A percentile compares a stretch with the other conserved stretches of the same genome.
These are phyloP conservation scores for Tricladium varicosporioides DNA, from an alignment of 2,329 filamentous ascomycete genomes.

Conservation along the genomic window DNA sequence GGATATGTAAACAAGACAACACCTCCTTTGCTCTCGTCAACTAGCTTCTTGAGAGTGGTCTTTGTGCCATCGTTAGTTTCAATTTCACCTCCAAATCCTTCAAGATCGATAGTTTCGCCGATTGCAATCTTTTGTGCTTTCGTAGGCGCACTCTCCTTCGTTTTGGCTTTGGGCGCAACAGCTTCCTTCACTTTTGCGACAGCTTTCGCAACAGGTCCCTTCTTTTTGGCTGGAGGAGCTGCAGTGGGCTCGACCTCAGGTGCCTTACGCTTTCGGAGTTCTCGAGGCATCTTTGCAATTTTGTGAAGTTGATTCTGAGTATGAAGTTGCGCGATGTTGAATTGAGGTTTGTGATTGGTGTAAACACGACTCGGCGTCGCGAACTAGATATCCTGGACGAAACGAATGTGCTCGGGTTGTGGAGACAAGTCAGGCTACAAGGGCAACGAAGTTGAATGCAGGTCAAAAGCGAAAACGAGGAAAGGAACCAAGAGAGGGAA, in stretches of 20 bases:
- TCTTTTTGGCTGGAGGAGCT: slow-evolving; percentile 48
- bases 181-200: slow-evolving; percentile 23
- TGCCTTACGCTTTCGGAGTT: slow-evolving; percentile 61
- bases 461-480: not conserved
- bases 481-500: not conserved
- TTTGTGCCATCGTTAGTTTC: slow-evolving; percentile 81
- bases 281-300: slow-evolving; percentile 49
- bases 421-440: not conserved
- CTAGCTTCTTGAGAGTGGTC: slow-evolving; percentile 75
- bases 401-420: not conserved
- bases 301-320: slow-evolving; percentile 7
- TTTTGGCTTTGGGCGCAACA: slow-evolving; percentile 29
- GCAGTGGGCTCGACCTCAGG: slow-evolving; percentile 44
- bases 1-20: slow-evolving; percentile 96
- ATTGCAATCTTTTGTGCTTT: slow-evolving; percentile 41
- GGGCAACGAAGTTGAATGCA: not conserved
- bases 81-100: slow-evolving; percentile 67
- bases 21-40: slow-evolving; percentile 79
- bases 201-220: slow-evolving; percentile 38
- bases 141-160: slow-evolving; percentile 25
- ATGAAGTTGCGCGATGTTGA: slow-evolving; percentile 13
- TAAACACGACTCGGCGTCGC: slow-evolving; percentile 11
- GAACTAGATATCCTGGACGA: not conserved
- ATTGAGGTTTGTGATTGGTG: slow-evolving; percentile 24
- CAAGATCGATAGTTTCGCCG: slow-evolving; percentile 55